phyloP scores from a whole-genome alignment of 768 basidiomycete genomes.

The Mycena maculata region DNA sequence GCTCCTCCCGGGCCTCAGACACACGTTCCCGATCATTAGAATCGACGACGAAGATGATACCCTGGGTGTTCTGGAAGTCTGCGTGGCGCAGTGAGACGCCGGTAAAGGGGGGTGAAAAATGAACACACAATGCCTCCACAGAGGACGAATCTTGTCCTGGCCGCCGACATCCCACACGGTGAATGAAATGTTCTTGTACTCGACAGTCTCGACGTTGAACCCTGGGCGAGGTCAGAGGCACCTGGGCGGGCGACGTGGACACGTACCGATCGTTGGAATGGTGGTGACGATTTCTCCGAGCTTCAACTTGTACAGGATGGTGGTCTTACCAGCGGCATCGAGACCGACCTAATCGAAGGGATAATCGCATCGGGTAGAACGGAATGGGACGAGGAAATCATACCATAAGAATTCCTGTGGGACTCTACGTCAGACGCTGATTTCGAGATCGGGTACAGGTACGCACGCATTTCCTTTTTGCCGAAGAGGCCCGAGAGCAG shows the following conservation, averaged over 20 bases:
- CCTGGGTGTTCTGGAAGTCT: slow-evolving; percentile 99
- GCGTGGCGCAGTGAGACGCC: slow-evolving; percentile 37
- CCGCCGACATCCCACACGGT: slow-evolving; percentile 99
- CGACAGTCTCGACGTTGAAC: slow-evolving; percentile 99
- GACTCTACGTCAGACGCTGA: slow-evolving; percentile 46
- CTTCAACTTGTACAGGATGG: slow-evolving; percentile 99
- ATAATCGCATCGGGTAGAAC: slow-evolving; percentile 26
- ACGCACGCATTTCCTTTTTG: slow-evolving; percentile 99
- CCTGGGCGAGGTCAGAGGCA: slow-evolving; percentile 61
- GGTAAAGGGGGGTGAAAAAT: slow-evolving; percentile 33
- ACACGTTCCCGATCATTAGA: slow-evolving; percentile 99
- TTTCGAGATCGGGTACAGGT: slow-evolving; percentile 42
- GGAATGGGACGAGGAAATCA: slow-evolving; percentile 39
- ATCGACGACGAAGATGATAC: slow-evolving; percentile 99
- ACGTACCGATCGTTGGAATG: slow-evolving; percentile 98
- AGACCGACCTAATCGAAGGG: slow-evolving; percentile 83
- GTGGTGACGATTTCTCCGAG: slow-evolving; percentile 99
- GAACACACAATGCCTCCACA: slow-evolving; percentile 99
- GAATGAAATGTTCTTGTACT: slow-evolving; percentile 99
- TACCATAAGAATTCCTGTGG: slow-evolving; percentile 95
- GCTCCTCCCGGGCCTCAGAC: slow-evolving; percentile 97
- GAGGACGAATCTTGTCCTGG: slow-evolving; percentile 99
- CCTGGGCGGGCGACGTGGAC: slow-evolving; percentile 30
- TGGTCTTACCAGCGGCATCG: slow-evolving; percentile 98
- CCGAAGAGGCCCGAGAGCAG: slow-evolving; percentile 90